Base-by-base conservation (phyloP, 345 rosid genomes). In the Psidium friedrichsthalianum region DNA sequence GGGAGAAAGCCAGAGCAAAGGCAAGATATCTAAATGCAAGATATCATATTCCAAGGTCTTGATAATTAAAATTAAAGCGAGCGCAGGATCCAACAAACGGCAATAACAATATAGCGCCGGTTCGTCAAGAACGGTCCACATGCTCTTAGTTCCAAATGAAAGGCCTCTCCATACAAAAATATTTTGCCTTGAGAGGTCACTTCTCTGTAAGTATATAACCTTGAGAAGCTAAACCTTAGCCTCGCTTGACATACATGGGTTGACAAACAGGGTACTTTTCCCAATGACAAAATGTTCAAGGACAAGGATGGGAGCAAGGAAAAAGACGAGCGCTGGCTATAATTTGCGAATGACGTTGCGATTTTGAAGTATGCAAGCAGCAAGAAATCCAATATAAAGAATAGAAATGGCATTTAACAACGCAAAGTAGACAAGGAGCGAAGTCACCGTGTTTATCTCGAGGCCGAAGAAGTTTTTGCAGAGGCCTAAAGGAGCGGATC, bases 11-110 rank as follows among this genome's bases (percentile, higher is more conserved):
- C 90, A 95, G 93, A 86, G 99, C 98, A 87, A 96, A 97, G 87
- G 96, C 97, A 88, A 97, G 99, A 94, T 97, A 97, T 88, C 99
- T 99, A 87, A 97, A 90, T 96, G 99, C 88, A 96, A 93, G 90
- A 97, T 92, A 88, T 97, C 99, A 88, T 95, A 97, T 87, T 94
- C 99, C 49, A 97, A 99, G 74, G 99, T 97, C 86, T 99, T 98
- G 82, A 97, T 97, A 82, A 96, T 95, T 92, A 97, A 92, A 89
- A 97, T 90, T 91, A 93, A 90, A 87, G 93, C 93, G 83, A 97
- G 98, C 86, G 96, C 98, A 84, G 94, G 95, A 92, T 97, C 99
- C 91, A 97, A 87, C 52, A 95, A 92, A 93, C 96, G 99, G 87
- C 96, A 93, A 85, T 94, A 97, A 87, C 98, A 94, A 90, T 95